Conservation (phyloP, 305 asterid species). For the Rubia peregrina region DNA sequence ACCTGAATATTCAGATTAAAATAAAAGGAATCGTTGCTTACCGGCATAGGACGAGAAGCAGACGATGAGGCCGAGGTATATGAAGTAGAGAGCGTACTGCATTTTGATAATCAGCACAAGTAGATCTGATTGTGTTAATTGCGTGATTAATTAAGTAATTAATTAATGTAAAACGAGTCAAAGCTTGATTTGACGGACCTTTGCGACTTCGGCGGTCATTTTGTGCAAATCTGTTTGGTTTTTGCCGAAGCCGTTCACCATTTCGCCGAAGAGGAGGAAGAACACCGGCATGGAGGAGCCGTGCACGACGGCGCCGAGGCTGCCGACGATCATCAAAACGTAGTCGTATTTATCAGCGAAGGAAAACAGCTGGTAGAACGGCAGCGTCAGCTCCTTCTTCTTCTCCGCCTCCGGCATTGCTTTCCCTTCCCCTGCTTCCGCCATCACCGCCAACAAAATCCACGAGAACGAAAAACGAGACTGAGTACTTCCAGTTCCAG, state of each 20-base stretch:
- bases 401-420: conserved; percentile 78
- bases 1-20: not conserved
- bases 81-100: conserved; percentile 98
- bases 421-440: conserved; percentile 64
- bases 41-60: conserved; percentile 98
- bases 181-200: conserved; percentile 34
- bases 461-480: not conserved
- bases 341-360: conserved; percentile 81
- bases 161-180: not conserved
- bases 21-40: conserved; percentile 27
- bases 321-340: conserved; percentile 62
- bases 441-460: conserved; percentile 24
- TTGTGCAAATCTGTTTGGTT: conserved; percentile 84
- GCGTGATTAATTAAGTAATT: not conserved
- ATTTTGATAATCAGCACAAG: conserved; percentile 17
- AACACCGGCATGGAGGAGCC: conserved; percentile 99
- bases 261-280: conserved; percentile 85
- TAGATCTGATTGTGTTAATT: conserved; percentile 44
- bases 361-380: conserved; percentile 76
- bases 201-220: conserved; percentile 85
- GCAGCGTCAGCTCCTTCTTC: conserved; percentile 89
- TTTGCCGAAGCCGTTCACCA: conserved; percentile 96
- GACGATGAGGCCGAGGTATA: conserved; percentile 87
- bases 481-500: not conserved
- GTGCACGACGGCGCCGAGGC: conserved; percentile 82